phyloP scores from a whole-genome alignment of 805 yeast species.

The Yarrowia yakushimensis region DNA sequence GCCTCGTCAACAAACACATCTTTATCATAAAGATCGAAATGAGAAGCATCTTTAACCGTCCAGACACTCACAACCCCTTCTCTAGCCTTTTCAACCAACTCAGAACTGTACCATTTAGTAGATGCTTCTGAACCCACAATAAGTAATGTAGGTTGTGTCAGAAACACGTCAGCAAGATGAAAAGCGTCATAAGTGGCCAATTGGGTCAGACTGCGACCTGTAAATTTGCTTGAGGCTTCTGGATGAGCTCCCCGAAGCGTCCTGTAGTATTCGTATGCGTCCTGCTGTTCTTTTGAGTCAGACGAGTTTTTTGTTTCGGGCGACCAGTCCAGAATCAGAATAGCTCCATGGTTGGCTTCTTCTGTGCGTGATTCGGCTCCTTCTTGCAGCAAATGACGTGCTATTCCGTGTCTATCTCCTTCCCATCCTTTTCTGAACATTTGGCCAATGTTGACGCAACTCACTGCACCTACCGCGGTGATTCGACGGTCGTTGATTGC shows the following conservation, averaged over 20 bases:
- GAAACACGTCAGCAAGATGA: slow-evolving; percentile 4
- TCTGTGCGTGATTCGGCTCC: slow-evolving; percentile 10
- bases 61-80: neutral
- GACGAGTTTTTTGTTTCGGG: neutral
- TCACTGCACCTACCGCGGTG: slow-evolving; percentile 25
- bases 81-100: neutral
- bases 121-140: slow-evolving; percentile 19
- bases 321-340: neutral
- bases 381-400: neutral
- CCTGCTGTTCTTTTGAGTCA: slow-evolving; percentile 4
- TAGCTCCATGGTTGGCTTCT: neutral
- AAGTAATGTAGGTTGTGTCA: slow-evolving; percentile 26
- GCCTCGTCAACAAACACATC: slow-evolving; percentile 13
- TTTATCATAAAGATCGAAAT: slow-evolving; percentile 27
- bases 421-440: slow-evolving; percentile 22
- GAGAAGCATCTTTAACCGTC: slow-evolving; percentile 4
- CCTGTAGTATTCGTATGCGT: slow-evolving; percentile 28
- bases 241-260: slow-evolving; percentile 27
- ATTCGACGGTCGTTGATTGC: slow-evolving; percentile 26
- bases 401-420: neutral
- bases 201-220: neutral
- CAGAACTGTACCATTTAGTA: neutral
- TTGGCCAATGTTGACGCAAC: slow-evolving; percentile 25
- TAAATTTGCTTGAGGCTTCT: neutral
- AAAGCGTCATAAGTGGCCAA: slow-evolving; percentile 24